These are phyloP conservation scores for Phytophthora crassamura DNA, from an alignment of 352 stramenopile species.

Conservation along the genomic window DNA sequence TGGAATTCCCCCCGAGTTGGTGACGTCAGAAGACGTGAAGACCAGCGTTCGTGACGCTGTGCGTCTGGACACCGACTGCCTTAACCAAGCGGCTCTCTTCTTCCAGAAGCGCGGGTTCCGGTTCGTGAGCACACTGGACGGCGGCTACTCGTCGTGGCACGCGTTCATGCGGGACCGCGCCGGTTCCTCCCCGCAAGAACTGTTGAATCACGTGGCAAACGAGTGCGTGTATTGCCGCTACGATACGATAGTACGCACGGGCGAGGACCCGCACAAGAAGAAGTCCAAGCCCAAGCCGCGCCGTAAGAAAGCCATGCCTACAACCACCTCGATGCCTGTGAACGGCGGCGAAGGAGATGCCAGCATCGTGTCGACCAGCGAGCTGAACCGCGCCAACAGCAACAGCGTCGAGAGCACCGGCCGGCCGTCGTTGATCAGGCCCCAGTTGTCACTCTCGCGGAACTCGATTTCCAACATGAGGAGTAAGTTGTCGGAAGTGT, in stretches of 20 bases:
- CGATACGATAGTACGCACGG: slow-evolving; percentile 73
- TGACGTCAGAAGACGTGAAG: slow-evolving; percentile 71
- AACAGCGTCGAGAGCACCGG: slow-evolving; percentile 31
- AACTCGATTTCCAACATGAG: slow-evolving; percentile 61
- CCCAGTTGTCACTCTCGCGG: slow-evolving; percentile 61
- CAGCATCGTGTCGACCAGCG: slow-evolving; percentile 74
- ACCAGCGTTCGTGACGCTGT: slow-evolving; percentile 81
- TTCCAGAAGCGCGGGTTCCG: slow-evolving; percentile 87
- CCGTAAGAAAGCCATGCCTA: slow-evolving; percentile 80
- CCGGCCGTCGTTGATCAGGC: slow-evolving; percentile 24
- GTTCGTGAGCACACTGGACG: slow-evolving; percentile 81
- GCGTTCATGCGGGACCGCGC: slow-evolving; percentile 81
- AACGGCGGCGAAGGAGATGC: slow-evolving; percentile 76
- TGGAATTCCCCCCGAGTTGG: slow-evolving; percentile 63
- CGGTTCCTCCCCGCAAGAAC: slow-evolving; percentile 60
- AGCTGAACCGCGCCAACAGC: slow-evolving; percentile 35
- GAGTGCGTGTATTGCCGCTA: slow-evolving; percentile 86
- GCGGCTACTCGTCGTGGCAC: slow-evolving; percentile 84
- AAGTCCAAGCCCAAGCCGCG: slow-evolving; percentile 47
- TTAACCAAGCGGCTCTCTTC: slow-evolving; percentile 81
- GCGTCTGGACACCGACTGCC: slow-evolving; percentile 63
- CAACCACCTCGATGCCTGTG: slow-evolving; percentile 69
- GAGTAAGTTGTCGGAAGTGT: slow-evolving; percentile 69
- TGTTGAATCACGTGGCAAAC: slow-evolving; percentile 70
- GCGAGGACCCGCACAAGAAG: slow-evolving; percentile 70